These are phyloP conservation scores for Cyclotella cryptica DNA, from an alignment of 108 stramenopile species.

Conservation along the genomic window DNA sequence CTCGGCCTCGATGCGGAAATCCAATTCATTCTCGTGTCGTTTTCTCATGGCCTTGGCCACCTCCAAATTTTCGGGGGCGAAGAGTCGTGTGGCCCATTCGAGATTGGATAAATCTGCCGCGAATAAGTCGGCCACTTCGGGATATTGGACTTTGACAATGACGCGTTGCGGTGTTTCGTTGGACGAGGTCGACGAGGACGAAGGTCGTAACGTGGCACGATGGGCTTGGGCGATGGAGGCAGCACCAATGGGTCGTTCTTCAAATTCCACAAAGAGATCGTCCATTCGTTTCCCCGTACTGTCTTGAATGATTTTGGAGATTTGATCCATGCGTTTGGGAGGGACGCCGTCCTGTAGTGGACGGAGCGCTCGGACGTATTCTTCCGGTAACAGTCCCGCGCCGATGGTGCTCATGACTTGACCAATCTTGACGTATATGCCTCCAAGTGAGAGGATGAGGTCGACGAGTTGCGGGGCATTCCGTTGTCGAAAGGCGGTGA, in stretches of 20 bases:
- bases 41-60: constrained; percentile 61
- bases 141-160: constrained; percentile 86
- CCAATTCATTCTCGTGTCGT: constrained; percentile 67
- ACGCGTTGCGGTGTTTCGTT: constrained; percentile 38
- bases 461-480: constrained; percentile 46
- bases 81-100: constrained; percentile 63
- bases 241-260: constrained; percentile 66
- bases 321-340: constrained; percentile 57
- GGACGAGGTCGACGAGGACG: not conserved
- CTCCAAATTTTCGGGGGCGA: constrained; percentile 69
- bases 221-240: constrained; percentile 82
- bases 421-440: constrained; percentile 81
- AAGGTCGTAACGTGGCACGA: constrained; percentile 50
- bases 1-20: constrained; percentile 77
- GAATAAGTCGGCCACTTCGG: constrained; percentile 78
- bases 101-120: constrained; percentile 81
- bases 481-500: constrained; percentile 28
- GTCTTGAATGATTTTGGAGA: constrained; percentile 70
- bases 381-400: constrained; percentile 51
- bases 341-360: constrained; percentile 86
- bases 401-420: constrained; percentile 60
- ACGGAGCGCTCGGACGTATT: constrained; percentile 66
- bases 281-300: constrained; percentile 53
- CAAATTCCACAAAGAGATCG: constrained; percentile 69
- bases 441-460: constrained; percentile 63